Percentiles rank a stretch among this genome's conserved stretches.
Conservation (phyloP, 1,284 basidiomycete genomes). For the Cutaneotrichosporon sp. region DNA sequence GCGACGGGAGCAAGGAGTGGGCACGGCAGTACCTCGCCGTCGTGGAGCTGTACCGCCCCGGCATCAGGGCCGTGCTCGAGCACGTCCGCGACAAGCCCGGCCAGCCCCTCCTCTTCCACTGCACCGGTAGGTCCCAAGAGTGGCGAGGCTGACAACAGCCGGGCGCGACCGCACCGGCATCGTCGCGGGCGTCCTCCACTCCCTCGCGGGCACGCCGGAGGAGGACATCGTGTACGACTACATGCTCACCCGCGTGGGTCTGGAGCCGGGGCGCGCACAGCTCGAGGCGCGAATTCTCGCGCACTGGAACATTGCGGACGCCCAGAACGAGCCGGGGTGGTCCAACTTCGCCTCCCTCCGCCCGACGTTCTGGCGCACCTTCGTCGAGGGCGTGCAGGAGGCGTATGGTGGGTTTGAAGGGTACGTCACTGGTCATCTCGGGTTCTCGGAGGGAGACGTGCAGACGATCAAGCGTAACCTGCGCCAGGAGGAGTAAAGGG, state of each 20-base stretch:
- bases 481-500: background rate
- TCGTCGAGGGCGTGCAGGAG: slow-evolving; percentile 7
- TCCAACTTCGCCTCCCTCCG: slow-evolving; percentile 15
- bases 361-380: slow-evolving; percentile 8
- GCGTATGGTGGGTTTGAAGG: slow-evolving; percentile 21
- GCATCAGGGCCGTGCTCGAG: slow-evolving; percentile 17
- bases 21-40: slow-evolving; percentile 12
- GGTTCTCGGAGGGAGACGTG: slow-evolving; percentile 13
- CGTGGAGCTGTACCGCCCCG: slow-evolving; percentile 6
- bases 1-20: slow-evolving; percentile 20
- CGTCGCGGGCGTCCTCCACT: slow-evolving; percentile 18
- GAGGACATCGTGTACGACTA: slow-evolving; percentile 17
- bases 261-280: slow-evolving; percentile 21
- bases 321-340: slow-evolving; percentile 10
- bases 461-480: slow-evolving; percentile 18
- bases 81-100: slow-evolving; percentile 16
- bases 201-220: slow-evolving; percentile 16
- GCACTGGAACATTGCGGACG: slow-evolving; percentile 2
- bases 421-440: slow-evolving; percentile 14
- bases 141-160: slow-evolving; percentile 9
- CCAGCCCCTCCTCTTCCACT: slow-evolving; percentile 22
- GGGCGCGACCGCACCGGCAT: slow-evolving; percentile 25
- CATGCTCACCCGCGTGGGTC: slow-evolving; percentile 23
- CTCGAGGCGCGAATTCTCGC: slow-evolving; percentile 8
- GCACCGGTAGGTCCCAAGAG: slow-evolving; percentile 14